Base-by-base conservation (phyloP, 2,329 filamentous ascomycete species). In the Drechslera avenae region DNA sequence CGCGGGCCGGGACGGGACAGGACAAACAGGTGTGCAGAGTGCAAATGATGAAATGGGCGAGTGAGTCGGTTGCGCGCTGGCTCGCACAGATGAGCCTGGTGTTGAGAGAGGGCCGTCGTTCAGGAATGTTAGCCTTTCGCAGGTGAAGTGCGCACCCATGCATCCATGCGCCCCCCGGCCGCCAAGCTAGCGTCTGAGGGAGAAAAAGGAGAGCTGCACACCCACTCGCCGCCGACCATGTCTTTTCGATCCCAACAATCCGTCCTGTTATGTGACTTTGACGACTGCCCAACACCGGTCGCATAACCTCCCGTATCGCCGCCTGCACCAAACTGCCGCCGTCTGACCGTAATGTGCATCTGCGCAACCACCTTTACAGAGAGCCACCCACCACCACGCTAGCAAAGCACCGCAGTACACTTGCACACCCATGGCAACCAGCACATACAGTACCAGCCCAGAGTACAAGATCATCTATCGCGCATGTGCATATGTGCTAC, bases 61-160 rank as follows among this genome's bases (percentile, higher is more conserved):
- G 42, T 51, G n/a, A 48, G 43, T 43, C 47, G 44, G 39, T 54
- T 17, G 55, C 44, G 31, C 50, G 47, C 58, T 50, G 54, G 54
- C 57, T 56, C 52, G 59, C 59, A 54, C 59, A 51, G 56, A 54
- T 54, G 54, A 54, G 42, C 59, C 55, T 60, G 57, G 57, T 57
- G 55, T 59, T 59, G 57, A 54, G 57, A 53, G 56, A 59, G 57
- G 65, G 56, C 56, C 45, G 54, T 53, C 56, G 56, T 54, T 31
- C 42, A 50, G 52, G 62, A 60, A 64, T 62, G 50, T 54, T 60
- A 57, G 60, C n/a, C n/a, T n/a, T n/a, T n/a, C 46, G 43, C 28
- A 52, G 50, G 53, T 59, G 50, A 57, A 47, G 54, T 52, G 47
- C 50, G 52, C 42, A 8, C 21, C 21, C 21, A 23, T 5, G 21